Evolutionary conservation across 345 rosid species (phyloP).

Genomic region (Alliaria petiolata): DNA sequence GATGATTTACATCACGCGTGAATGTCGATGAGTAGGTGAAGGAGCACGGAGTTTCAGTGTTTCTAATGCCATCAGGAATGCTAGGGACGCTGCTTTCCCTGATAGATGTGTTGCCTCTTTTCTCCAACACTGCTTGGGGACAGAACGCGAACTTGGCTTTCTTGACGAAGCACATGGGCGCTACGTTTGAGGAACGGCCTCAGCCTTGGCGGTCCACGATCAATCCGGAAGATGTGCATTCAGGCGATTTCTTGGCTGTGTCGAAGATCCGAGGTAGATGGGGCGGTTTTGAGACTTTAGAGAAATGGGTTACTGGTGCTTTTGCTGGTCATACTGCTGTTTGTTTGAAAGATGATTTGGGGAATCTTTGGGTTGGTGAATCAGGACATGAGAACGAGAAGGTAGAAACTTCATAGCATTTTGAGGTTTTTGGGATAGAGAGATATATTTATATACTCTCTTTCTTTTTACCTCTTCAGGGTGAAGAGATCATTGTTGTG

Average conservation of each 20-base stretch:
- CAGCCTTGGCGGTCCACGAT: conserved; percentile 66
- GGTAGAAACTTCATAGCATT: conserved; percentile 34
- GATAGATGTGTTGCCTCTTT: conserved; percentile 85
- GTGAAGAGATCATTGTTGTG: conserved; percentile 87
- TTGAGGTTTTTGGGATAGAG: neutral
- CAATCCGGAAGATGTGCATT: conserved; percentile 74
- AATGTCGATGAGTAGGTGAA: conserved; percentile 55
- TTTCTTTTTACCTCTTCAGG: conserved; percentile 44
- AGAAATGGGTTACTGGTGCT: conserved; percentile 99
- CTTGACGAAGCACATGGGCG: conserved; percentile 86
- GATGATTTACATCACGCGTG: neutral
- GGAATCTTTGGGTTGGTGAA: conserved; percentile 99
- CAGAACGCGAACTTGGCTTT: conserved; percentile 87
- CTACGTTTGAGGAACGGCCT: conserved; percentile 77
- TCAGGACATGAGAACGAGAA: conserved; percentile 98
- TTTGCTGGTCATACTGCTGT: conserved; percentile 99
- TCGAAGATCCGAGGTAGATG: conserved; percentile 97
- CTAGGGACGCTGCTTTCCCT: conserved; percentile 80
- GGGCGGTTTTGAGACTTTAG: conserved; percentile 98
- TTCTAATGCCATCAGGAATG: conserved; percentile 99
- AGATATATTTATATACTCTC: conserved; percentile 8
- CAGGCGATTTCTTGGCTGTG: conserved; percentile 89
- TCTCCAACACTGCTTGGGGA: conserved; percentile 90
- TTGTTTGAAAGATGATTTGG: conserved; percentile 87
- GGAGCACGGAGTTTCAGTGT: conserved; percentile 89